phyloP scores from a whole-genome alignment of 164 flowering plant genomes.

The Magnolia sinica region DNA sequence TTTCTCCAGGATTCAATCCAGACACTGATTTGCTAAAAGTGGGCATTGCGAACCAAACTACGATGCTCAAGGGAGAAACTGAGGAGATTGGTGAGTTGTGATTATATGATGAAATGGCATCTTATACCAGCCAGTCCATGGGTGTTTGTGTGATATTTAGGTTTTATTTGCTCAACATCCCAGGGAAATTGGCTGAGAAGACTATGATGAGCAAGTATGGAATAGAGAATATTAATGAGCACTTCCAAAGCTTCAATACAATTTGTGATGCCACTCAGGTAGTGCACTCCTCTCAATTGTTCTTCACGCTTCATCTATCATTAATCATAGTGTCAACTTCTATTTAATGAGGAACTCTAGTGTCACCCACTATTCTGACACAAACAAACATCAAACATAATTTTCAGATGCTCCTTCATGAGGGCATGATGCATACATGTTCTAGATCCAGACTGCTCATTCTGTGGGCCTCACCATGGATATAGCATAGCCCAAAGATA shows the following conservation, averaged over 20 bases:
- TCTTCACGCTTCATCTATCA: neutral
- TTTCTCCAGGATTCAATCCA: conserved; percentile 93
- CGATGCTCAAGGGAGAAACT: conserved; percentile 98
- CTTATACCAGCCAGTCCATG: neutral
- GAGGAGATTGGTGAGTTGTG: conserved; percentile 84
- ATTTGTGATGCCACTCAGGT: conserved; percentile 98
- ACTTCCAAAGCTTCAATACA: conserved; percentile 85
- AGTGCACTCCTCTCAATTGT: conserved; percentile 6
- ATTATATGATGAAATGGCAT: conserved; percentile 8
- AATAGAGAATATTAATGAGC: conserved; percentile 71
- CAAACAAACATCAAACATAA: neutral
- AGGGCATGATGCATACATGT: too few relatives aligned
- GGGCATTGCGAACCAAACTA: conserved; percentile 97
- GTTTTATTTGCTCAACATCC: conserved; percentile 10
- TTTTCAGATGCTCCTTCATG: neutral
- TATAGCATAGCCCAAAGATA: too few relatives aligned
- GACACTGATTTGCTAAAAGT: conserved; percentile 67
- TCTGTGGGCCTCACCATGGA: too few relatives aligned
- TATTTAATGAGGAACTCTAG: neutral
- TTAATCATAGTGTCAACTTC: neutral
- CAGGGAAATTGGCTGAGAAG: conserved; percentile 80
- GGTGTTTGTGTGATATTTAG: conserved; percentile 5
- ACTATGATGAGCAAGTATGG: conserved; percentile 88
- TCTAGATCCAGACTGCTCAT: too few relatives aligned
- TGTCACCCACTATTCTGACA: neutral